A percentile compares a stretch with the other conserved stretches of the same genome.
Conservation (phyloP, 371 early-diverging fungal genomes). For the Mortierella sp. region DNA sequence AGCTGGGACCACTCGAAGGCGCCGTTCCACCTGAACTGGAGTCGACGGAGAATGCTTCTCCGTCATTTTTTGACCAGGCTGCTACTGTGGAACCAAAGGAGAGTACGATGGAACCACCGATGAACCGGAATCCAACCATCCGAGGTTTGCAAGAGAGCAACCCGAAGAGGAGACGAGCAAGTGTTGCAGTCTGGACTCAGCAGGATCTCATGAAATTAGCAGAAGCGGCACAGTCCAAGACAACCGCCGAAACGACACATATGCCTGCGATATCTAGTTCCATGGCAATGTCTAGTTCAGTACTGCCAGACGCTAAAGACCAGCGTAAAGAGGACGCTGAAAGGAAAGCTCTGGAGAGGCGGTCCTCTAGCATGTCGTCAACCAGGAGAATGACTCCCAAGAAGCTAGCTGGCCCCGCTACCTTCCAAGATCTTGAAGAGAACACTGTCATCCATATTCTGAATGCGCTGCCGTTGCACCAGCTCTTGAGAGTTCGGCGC, state of each 20-base stretch:
- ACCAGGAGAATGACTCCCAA: constrained; percentile 9
- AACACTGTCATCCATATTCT: constrained; percentile 18
- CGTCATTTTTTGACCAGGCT: constrained; percentile 23
- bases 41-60: neutral
- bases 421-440: constrained; percentile 40
- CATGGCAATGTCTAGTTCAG: constrained; percentile 6
- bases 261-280: constrained; percentile 4
- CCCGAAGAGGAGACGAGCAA: constrained; percentile 69
- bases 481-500: constrained; percentile 25
- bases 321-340: neutral
- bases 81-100: neutral
- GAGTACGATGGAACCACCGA: constrained; percentile 10
- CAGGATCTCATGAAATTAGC: constrained; percentile 71
- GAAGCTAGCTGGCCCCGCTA: constrained; percentile 24
- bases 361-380: neutral
- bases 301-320: neutral
- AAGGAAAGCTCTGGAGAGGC: neutral
- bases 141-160: constrained; percentile 55
- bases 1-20: constrained; percentile 7
- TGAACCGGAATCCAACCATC: constrained; percentile 47
- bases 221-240: constrained; percentile 40
- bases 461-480: constrained; percentile 10
- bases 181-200: constrained; percentile 89
- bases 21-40: neutral
- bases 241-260: constrained; percentile 6